phyloP scores from a whole-genome alignment of 73 alveolate genomes.

The Paramecium biaurelia region DNA sequence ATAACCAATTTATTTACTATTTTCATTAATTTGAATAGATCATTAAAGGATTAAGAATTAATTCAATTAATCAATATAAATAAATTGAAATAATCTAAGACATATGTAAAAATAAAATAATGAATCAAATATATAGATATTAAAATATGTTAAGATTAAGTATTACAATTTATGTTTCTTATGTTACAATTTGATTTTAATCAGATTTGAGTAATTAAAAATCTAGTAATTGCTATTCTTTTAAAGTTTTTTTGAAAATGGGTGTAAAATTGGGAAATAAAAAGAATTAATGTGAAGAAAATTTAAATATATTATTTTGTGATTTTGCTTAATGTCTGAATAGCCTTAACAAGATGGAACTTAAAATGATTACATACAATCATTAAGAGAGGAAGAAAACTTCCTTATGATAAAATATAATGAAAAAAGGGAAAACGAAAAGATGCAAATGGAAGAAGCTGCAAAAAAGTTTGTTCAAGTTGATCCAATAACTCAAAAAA shows the following conservation, averaged over 20 bases:
- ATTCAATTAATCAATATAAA: no score
- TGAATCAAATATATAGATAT: no score
- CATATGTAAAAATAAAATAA: no score
- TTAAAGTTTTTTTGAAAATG: no score
- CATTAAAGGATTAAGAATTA: no score
- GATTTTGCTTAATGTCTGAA: background rate
- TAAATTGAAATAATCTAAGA: background rate
- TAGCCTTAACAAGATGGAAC: background rate
- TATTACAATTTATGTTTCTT: no score
- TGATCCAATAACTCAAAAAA: background rate
- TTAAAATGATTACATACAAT: background rate
- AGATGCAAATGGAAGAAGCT: constrained; percentile 34
- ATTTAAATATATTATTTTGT: background rate
- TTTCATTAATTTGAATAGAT: no score
- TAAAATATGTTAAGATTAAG: no score
- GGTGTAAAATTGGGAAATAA: background rate
- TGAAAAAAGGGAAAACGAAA: constrained; percentile 19
- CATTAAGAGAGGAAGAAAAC: constrained; percentile 42
- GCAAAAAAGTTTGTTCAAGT: background rate
- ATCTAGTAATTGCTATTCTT: no score
- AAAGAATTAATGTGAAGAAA: background rate
- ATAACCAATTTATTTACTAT: background rate
- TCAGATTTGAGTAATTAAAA: background rate
- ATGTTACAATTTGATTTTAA: no score
- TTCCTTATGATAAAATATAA: constrained; percentile 11